Evolutionary conservation across 108 stramenopile genomes (phyloP).

Genomic region (Cyclotella kingstonii): DNA sequence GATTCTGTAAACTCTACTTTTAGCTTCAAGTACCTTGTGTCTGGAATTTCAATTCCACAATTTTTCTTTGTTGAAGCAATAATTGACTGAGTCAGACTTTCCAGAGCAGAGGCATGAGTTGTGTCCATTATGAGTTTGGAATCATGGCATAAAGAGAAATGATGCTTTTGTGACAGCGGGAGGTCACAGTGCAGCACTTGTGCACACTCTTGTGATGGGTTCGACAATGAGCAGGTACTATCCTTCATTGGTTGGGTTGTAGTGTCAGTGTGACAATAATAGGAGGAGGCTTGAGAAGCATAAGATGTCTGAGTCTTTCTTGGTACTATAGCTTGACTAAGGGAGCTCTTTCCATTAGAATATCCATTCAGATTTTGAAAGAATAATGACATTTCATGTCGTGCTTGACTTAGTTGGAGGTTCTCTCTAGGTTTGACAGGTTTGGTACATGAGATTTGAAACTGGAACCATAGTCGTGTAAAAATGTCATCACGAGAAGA

Average conservation of each 20-base stretch:
- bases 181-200: too few relatives aligned
- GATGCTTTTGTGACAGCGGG: constrained; percentile 25
- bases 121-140: too few relatives aligned
- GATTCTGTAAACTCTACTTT: constrained; percentile 22
- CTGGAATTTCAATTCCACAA: constrained; percentile 9
- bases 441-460: constrained; percentile 11
- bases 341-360: constrained; percentile 6
- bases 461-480: neutral
- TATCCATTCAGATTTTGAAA: constrained; percentile 45
- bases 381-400: constrained; percentile 6
- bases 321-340: constrained; percentile 30
- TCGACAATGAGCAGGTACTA: too few relatives aligned
- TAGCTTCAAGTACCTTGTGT: constrained; percentile 18
- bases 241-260: constrained; percentile 1
- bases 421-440: constrained; percentile 3
- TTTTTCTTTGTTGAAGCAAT: constrained; percentile 19
- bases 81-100: constrained; percentile 31
- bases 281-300: neutral
- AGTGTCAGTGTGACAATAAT: neutral
- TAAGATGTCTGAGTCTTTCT: constrained; percentile 16
- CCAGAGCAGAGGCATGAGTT: constrained; percentile 15
- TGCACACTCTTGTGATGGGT: too few relatives aligned
- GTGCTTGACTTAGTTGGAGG: constrained; percentile 11
- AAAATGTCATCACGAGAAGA: neutral
- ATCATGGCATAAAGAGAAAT: too few relatives aligned